Evolutionary conservation across 2,329 filamentous ascomycete species (phyloP).

Genomic region (Fusarium nematophilum): DNA sequence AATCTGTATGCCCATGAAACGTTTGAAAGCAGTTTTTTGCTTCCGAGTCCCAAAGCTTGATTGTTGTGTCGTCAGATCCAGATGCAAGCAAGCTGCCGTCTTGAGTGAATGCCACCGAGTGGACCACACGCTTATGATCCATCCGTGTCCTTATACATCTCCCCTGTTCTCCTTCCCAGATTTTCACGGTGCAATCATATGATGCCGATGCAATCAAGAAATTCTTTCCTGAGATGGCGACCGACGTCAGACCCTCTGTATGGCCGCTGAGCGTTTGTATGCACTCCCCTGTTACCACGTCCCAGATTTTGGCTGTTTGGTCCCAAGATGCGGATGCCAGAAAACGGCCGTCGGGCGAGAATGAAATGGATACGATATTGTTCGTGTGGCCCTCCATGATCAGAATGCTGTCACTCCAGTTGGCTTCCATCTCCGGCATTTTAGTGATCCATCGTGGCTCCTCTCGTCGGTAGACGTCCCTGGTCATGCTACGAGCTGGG

Average conservation of each 20-base stretch:
- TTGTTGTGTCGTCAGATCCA: neutral
- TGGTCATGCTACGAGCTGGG: neutral
- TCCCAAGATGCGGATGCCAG: neutral
- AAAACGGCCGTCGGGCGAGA: neutral
- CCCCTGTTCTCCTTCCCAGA: neutral
- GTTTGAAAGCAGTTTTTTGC: neutral
- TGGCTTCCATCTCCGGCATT: neutral
- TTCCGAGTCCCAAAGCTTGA: neutral
- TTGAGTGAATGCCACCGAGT: neutral
- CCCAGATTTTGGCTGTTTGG: neutral
- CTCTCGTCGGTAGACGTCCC: neutral
- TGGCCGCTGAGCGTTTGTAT: neutral
- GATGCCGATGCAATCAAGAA: neutral
- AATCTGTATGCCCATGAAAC: too few relatives aligned
- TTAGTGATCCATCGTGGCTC: neutral
- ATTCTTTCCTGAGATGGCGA: neutral
- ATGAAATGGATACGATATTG: neutral
- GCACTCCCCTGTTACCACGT: neutral
- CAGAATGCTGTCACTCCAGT: neutral
- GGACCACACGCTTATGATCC: too few relatives aligned
- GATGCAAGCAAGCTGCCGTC: neutral
- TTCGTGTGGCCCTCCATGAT: neutral
- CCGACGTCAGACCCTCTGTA: neutral
- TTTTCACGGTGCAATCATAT: rapidly evolving
- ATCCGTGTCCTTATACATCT: too few relatives aligned